Evolutionary conservation across 805 yeast genomes (phyloP), one percentile per base, ranked within the genome.

Genomic region (Suhomyces sp.): DNA sequence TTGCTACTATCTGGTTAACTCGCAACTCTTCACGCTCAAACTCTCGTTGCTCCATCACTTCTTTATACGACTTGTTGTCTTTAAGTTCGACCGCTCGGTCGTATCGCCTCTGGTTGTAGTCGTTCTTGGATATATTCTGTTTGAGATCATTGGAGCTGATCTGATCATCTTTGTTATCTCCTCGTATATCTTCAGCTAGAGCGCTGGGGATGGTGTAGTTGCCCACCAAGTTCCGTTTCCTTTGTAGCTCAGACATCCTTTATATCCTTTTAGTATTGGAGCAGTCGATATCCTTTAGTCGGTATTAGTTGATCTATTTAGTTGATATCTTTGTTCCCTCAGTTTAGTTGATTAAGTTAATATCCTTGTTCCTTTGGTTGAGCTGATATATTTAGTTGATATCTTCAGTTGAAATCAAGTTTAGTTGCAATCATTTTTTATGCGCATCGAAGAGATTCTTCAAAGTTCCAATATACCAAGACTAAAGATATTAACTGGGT

Each of bases 21-120:
- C 63, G 53, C 50, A 53, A 60, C 62, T 63, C 74, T 62, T 65
- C 76, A 55, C 66, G 68, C 55, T 71, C 81, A 24, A 69, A 57
- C 37, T 72, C 78, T 53, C 80, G 63, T 47, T 68, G 61, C 49
- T 64, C 70, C 72, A 72, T 68, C n/a, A 68, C 60, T 52, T 79
- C 75, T 48, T 73, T 73, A 55, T 80, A 79, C 1, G 76, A 60
- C 27, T 64, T 53, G 12, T 22, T 41, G 24, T 39, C 50, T 24
- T 60, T 65, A 17, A 66, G 54, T 33, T 60, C 59, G 24, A 63
- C 53, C n/a, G 58, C 55, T 20, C 72, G 57, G 24, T 64, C 58
- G 54, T 59, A 65, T 45, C 65, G 56, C 52, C 66, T 64, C 46
- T 62, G 57, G 35, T 66, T 62, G 59, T 75, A 75, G 43, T 64